Conservation (phyloP, 2,329 filamentous ascomycete species). For the Claviceps sp. region DNA sequence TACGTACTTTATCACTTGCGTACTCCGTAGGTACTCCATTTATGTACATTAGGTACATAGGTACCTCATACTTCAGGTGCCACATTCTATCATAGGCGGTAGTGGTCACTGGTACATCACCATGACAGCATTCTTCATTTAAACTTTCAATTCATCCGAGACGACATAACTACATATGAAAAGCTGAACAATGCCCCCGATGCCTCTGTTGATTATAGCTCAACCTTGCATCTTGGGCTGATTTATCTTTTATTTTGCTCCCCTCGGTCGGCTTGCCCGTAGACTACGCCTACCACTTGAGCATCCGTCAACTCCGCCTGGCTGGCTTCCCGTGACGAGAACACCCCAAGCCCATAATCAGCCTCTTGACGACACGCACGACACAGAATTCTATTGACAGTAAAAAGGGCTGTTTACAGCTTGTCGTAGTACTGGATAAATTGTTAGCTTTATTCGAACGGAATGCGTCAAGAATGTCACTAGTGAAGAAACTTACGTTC, state of each 20-base stretch:
- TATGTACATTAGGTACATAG: too few relatives aligned
- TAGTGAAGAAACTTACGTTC: conserved; percentile 58
- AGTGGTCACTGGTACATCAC: too few relatives aligned
- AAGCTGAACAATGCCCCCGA: conserved; percentile 21
- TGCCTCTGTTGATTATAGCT: conserved; percentile 21
- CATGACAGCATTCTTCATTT: conserved; percentile 14
- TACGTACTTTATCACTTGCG: too few relatives aligned
- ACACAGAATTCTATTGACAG: conserved; percentile 32
- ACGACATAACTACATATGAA: conserved; percentile 31
- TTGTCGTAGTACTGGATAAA: conserved; percentile 83
- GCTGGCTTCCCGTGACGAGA: conserved; percentile 14
- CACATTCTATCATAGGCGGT: too few relatives aligned
- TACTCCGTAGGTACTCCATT: too few relatives aligned
- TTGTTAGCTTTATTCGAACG: conserved; percentile 11
- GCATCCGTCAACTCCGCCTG: conserved; percentile 6
- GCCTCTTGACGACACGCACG: conserved; percentile 29
- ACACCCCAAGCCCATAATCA: conserved; percentile 18
- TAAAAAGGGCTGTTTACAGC: conserved; percentile 55
- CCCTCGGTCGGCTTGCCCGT: conserved; percentile 11
- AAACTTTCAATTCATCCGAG: conserved; percentile 27
- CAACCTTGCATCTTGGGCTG: conserved; percentile 20
- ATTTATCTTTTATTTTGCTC: neutral
- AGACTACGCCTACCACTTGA: conserved; percentile 14
- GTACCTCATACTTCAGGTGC: too few relatives aligned
- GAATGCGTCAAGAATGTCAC: neutral